Base-by-base conservation (phyloP, 495 filamentous ascomycete species). In the Penicillium desertorum region DNA sequence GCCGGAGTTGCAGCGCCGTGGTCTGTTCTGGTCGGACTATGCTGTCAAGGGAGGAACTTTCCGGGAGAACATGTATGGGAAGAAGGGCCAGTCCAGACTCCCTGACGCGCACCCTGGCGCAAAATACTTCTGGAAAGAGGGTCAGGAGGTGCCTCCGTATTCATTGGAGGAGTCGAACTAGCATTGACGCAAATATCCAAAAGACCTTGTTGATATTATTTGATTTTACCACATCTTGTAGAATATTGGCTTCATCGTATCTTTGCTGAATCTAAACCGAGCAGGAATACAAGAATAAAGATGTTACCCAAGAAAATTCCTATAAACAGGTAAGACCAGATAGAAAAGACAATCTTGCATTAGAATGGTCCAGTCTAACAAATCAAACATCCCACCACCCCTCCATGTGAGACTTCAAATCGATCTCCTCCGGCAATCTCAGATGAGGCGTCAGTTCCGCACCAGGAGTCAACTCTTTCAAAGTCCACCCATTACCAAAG, bases 401-500 rank as follows among this genome's bases (percentile, higher is more conserved):
- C 63, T 84, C 81, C 65, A 80, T 67, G 57, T 79, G 67, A 5
- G 69, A 63, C 39, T 65, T 67, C 58, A 83, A 66, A 60, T 83
- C 76, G 54, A 82, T 66, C 14, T 74, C 65, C 42, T 69, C 74
- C 1, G 73, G 73, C 36, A 64, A 39, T 53, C 71, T 77, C 23
- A 85, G 56, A 75, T 85, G 81, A 12, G 75, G 71, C 54, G 76
- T 78, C 65, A 83, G 57, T 53, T 81, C 72, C 1, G 68, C 69
- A 30, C 63, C 69, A 16, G 68, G 63, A 22, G 46, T 47, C 27
- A 61, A 37, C 60, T 83, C 81, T 44, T 71, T 69, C 42, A 48
- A 60, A 20, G 78, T 81, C 76, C 75, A 83, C 0, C 82, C 81
- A 72, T 83, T 83, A 1, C 82, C 82, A 68, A 85, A 80, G 52